A percentile compares a stretch with the other conserved stretches of the same genome.
Evolutionary conservation across 371 early-diverging fungal species (phyloP).

Genomic region (Thermomucor indicae-seudaticae): DNA sequence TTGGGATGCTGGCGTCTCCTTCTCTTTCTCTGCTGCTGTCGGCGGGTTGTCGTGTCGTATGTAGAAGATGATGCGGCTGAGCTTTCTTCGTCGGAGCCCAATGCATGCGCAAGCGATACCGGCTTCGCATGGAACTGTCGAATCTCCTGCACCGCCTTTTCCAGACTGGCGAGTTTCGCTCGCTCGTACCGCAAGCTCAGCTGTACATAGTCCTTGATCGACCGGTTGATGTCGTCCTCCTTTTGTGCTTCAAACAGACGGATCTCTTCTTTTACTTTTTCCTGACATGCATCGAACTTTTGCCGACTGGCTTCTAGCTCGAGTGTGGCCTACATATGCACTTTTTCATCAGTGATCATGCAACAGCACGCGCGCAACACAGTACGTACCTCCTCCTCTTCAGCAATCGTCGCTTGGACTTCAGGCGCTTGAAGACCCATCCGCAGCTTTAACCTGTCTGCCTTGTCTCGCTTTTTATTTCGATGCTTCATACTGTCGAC

Average conservation of each 20-base stretch:
- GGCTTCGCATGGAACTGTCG: slow-evolving; percentile 19
- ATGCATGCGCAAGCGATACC: slow-evolving; percentile 4
- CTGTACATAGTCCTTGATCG: slow-evolving; percentile 46
- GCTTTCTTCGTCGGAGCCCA: slow-evolving; percentile 10
- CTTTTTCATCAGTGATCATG: not conserved
- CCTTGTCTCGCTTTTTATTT: slow-evolving; percentile 44
- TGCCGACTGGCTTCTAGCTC: slow-evolving; percentile 25
- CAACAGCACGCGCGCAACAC: no score
- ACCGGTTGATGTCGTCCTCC: slow-evolving; percentile 35
- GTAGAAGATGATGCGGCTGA: slow-evolving; percentile 8
- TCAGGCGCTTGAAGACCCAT: slow-evolving; percentile 41
- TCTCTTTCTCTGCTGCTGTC: slow-evolving; percentile 16
- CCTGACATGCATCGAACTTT: slow-evolving; percentile 43
- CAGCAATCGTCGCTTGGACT: slow-evolving; percentile 39
- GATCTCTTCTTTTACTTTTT: slow-evolving; percentile 48
- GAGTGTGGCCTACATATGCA: slow-evolving; percentile 26
- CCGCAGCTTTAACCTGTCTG: slow-evolving; percentile 42
- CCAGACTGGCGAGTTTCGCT: slow-evolving; percentile 41
- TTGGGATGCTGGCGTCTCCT: slow-evolving; percentile 16
- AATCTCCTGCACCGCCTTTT: slow-evolving; percentile 46
- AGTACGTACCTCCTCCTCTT: slow-evolving; percentile 39
- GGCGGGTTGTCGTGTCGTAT: not conserved
- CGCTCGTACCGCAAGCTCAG: slow-evolving; percentile 47
- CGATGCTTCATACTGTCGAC: slow-evolving; percentile 46
- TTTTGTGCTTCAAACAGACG: slow-evolving; percentile 49